Percentiles rank a stretch among this genome's conserved stretches.
phyloP scores from a whole-genome alignment of 2,329 filamentous ascomycete species.

The Davidsoniella australis region DNA sequence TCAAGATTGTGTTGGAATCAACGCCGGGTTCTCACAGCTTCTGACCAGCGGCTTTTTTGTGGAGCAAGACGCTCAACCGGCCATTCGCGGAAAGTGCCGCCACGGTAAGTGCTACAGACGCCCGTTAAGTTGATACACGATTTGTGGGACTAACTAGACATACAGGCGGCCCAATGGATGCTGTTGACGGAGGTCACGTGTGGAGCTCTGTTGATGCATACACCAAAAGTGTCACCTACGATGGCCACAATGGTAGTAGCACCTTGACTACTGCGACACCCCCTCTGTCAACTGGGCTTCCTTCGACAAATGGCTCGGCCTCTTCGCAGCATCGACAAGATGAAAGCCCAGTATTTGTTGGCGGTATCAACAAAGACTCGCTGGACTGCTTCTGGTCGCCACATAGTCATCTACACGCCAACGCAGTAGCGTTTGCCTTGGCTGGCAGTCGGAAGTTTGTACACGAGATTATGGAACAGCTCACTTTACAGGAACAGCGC shows the following conservation, averaged over 20 bases:
- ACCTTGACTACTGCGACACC: too few species aligned
- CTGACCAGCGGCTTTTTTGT: constrained; percentile 10
- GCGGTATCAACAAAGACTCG: constrained; percentile 13
- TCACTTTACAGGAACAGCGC: constrained; percentile 8
- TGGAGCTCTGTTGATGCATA: neutral
- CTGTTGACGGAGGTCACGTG: neutral
- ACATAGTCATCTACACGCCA: constrained; percentile 5
- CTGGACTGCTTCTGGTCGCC: constrained; percentile 12
- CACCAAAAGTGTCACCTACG: too few species aligned
- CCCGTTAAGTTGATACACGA: neutral
- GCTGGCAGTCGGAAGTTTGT: constrained; percentile 10
- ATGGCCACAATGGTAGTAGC: neutral
- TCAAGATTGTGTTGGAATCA: constrained; percentile 6
- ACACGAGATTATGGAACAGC: constrained; percentile 7
- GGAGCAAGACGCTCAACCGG: constrained; percentile 1
- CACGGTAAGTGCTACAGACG: constrained; percentile 6
- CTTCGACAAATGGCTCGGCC: neutral
- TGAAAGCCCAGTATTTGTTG: neutral
- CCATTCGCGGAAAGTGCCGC: constrained; percentile 8
- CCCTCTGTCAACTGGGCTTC: neutral
- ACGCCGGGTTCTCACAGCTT: neutral
- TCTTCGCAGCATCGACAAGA: neutral
- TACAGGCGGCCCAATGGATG: constrained; percentile 8
- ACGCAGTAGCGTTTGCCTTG: constrained; percentile 7
- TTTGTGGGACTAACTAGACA: constrained; percentile 1